Base-by-base conservation (phyloP, 768 basidiomycete species). In the Lentinus tigrinus region DNA sequence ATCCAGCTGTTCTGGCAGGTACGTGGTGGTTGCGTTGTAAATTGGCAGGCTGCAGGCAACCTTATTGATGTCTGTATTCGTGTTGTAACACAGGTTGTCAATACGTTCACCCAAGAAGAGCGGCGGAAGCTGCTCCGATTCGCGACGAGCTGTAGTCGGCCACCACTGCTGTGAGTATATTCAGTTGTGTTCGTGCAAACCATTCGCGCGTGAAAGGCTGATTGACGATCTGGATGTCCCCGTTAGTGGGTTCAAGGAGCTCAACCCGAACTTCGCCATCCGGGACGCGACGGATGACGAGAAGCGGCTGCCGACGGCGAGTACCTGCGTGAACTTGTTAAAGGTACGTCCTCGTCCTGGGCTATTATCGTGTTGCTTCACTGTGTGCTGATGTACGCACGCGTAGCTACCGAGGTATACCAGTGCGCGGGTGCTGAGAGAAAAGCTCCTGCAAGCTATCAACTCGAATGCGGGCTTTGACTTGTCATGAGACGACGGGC, bases 391-490 rank as follows among this genome's bases (percentile, higher is more conserved):
- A 55, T 54, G 42, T 50, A 28, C 34, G 47, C 44, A 40, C 28
- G 40, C 52, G 7, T 59, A 92, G 89, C 80, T 95, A 14, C 91
- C 91, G 14, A 74, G 80, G 38, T 92, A 93, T 69, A 72, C 74
- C 53, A 85, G 75, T 64, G 88, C 90, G 69, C 71, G 72, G 21
- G 77, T 82, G 2, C 76, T 98, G 23, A 78, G 83, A 10, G 75
- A 82, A 48, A 98, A 97, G 72, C 75, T 98, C 27, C 67, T 95
- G 5, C 89, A 93, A 66, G 92, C 94, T 1, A 92, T 98, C 67
- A 88, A 80, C 43, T 85, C 93, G 0, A 88, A 87, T 40, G 92
- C 94, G 4, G 95, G 95, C 1, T 98, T 98, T 61, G 95, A 98
- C 74, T 77, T 98, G 49, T 97, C 95, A 10, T 97, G 43, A 44